Conservation (phyloP, 2,329 filamentous ascomycete genomes). For the Fonsecaea multimorphosa region DNA sequence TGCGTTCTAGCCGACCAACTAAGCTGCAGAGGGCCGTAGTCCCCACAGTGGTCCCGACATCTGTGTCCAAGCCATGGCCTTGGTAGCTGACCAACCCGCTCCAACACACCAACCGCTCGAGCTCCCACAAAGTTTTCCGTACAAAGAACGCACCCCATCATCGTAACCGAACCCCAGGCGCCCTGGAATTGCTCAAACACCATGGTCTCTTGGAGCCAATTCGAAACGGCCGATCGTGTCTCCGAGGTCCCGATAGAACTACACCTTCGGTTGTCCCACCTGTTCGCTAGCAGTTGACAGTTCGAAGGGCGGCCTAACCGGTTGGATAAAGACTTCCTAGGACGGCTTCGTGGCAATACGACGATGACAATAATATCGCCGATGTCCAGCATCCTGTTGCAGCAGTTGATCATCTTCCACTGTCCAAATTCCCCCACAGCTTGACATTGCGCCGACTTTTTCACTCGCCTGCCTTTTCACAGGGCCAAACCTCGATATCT, state of each 20-base stretch:
- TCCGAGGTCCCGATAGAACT: constrained; percentile 18
- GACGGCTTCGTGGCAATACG: neutral
- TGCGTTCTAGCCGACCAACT: neutral
- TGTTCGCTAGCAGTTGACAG: constrained; percentile 2
- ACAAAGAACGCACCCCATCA: constrained; percentile 4
- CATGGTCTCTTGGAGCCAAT: constrained; percentile 4
- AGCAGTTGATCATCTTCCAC: constrained; percentile 11
- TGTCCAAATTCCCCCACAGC: constrained; percentile 1
- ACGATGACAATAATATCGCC: constrained; percentile 16
- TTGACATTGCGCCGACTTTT: neutral
- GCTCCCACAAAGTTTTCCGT: neutral
- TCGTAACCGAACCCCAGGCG: constrained; percentile 6
- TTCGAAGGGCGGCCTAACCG: constrained; percentile 20
- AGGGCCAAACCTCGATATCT: neutral
- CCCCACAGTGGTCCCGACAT: neutral
- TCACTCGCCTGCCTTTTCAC: neutral
- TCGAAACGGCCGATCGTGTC: constrained; percentile 22
- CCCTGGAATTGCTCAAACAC: constrained; percentile 9
- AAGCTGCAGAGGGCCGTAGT: constrained; percentile 6
- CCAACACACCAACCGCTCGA: neutral
- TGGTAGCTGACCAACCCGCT: neutral
- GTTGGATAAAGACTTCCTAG: constrained; percentile 1
- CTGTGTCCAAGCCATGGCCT: neutral
- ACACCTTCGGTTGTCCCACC: constrained; percentile 1
- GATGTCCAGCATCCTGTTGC: constrained; percentile 11